Evolutionary conservation across 2,329 filamentous ascomycete genomes (phyloP).

Genomic region (Acrodontium crateriforme): DNA sequence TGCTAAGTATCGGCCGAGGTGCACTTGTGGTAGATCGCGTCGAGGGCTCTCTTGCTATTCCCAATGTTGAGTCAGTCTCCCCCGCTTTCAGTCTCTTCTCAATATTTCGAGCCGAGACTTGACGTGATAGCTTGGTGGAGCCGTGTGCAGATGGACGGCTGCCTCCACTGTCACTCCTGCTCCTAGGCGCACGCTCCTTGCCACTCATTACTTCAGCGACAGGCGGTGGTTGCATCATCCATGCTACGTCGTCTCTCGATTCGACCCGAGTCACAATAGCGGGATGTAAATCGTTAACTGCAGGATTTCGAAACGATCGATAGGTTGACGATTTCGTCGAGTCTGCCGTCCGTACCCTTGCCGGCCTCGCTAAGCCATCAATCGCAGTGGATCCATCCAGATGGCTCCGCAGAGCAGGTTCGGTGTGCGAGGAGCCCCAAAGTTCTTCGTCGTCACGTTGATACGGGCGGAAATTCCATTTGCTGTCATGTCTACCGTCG

Average conservation of each 20-base stretch:
- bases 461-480: conserved; percentile 67
- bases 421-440: conserved; percentile 45
- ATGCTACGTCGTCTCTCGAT: conserved; percentile 50
- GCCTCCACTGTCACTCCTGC: conserved; percentile 38
- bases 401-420: conserved; percentile 5
- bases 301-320: conserved; percentile 26
- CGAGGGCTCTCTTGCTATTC: conserved; percentile 24
- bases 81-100: conserved; percentile 17
- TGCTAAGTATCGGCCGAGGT: conserved; percentile 19
- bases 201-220: conserved; percentile 82
- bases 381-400: conserved; percentile 7
- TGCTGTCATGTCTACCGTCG: conserved; percentile 27
- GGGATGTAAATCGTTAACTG: conserved; percentile 59
- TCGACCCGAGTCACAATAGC: conserved; percentile 26
- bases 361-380: conserved; percentile 30
- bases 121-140: conserved; percentile 14
- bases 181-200: conserved; percentile 53
- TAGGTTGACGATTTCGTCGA: conserved; percentile 16
- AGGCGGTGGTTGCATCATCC: conserved; percentile 93
- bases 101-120: conserved; percentile 25
- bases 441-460: conserved; percentile 80
- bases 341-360: conserved; percentile 6
- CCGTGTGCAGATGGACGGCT: conserved; percentile 18
- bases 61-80: conserved; percentile 17
- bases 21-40: conserved; percentile 11